These are phyloP conservation scores for Epichloe elymi DNA, from an alignment of 2,329 filamentous ascomycete genomes.

Conservation along the genomic window DNA sequence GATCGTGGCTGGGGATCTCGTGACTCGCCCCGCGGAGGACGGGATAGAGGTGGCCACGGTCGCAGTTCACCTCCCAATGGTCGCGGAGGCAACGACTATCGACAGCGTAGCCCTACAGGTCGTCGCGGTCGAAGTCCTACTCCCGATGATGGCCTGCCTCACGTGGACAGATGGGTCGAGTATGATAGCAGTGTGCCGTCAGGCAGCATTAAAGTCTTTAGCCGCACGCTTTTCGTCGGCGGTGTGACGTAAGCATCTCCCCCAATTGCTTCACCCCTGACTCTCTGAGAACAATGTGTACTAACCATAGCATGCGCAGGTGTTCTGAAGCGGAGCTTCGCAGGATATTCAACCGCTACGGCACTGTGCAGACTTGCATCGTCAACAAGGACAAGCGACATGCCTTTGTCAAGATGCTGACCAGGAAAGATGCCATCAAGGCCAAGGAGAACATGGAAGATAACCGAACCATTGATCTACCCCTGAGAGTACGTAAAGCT, in stretches of 20 bases:
- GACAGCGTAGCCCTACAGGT: conserved; percentile 71
- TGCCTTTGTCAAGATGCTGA: conserved; percentile 98
- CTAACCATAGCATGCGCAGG: conserved; percentile 22
- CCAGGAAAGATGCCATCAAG: conserved; percentile 65
- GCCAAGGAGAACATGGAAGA: conserved; percentile 85
- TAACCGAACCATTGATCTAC: conserved; percentile 55
- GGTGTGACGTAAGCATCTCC: conserved; percentile 66
- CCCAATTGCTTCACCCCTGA: background rate
- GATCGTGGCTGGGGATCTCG: conserved; percentile 58
- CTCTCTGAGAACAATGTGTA: background rate
- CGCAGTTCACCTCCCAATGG: conserved; percentile 41
- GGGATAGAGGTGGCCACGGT: conserved; percentile 61
- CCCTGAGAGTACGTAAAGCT: conserved; percentile 49
- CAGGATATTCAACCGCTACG: conserved; percentile 66
- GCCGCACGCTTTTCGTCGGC: conserved; percentile 90
- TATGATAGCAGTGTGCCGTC: conserved; percentile 62
- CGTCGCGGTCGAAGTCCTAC: conserved; percentile 53
- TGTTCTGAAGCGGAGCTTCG: conserved; percentile 73
- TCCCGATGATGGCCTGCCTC: conserved; percentile 27
- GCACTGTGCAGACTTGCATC: conserved; percentile 90
- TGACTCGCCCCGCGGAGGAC: conserved; percentile 48
- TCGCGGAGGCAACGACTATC: conserved; percentile 53
- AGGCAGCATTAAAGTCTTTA: conserved; percentile 81
- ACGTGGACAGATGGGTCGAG: conserved; percentile 57
- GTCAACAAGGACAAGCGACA: conserved; percentile 97